Conservation (phyloP, 768 basidiomycete genomes). For the Termitomyces sp. region DNA sequence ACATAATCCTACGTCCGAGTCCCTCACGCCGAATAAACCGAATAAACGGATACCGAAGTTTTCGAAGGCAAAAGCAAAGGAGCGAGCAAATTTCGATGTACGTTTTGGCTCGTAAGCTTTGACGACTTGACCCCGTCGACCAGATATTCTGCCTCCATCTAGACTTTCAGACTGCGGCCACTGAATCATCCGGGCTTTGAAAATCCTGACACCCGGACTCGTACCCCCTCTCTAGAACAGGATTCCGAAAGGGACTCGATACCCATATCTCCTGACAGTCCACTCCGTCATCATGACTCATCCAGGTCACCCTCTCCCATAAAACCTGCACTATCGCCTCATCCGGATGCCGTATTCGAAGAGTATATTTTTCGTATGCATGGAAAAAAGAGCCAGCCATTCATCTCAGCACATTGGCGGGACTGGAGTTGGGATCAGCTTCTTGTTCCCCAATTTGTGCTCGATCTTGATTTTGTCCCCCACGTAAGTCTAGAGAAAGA, state of each 20-base stretch:
- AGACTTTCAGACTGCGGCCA: constrained; percentile 1
- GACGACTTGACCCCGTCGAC: constrained; percentile 3
- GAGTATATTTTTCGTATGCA: constrained; percentile 28
- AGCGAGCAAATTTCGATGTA: constrained; percentile 1
- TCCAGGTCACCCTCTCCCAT: constrained; percentile 1
- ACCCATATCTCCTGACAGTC: neutral
- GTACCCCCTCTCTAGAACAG: neutral
- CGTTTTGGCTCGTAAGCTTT: constrained; percentile 5
- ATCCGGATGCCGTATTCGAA: constrained; percentile 17
- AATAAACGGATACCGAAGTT: constrained; percentile 8
- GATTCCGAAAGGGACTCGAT: neutral
- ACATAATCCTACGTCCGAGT: neutral
- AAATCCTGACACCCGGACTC: neutral
- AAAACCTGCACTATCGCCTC: constrained; percentile 1
- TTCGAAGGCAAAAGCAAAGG: neutral
- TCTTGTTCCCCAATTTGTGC: constrained; percentile 25
- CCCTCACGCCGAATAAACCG: constrained; percentile 3
- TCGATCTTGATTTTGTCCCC: constrained; percentile 3
- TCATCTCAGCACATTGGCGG: constrained; percentile 24
- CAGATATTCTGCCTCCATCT: constrained; percentile 1
- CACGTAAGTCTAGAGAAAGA: neutral
- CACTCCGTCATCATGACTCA: neutral
- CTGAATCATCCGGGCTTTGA: neutral
- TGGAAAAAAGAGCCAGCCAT: constrained; percentile 18
- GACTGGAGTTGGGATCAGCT: constrained; percentile 42